A percentile compares a stretch with the other conserved stretches of the same genome.
phyloP scores from a whole-genome alignment of 768 basidiomycete genomes.

The Pseudohyphozyma bogoriensis region DNA sequence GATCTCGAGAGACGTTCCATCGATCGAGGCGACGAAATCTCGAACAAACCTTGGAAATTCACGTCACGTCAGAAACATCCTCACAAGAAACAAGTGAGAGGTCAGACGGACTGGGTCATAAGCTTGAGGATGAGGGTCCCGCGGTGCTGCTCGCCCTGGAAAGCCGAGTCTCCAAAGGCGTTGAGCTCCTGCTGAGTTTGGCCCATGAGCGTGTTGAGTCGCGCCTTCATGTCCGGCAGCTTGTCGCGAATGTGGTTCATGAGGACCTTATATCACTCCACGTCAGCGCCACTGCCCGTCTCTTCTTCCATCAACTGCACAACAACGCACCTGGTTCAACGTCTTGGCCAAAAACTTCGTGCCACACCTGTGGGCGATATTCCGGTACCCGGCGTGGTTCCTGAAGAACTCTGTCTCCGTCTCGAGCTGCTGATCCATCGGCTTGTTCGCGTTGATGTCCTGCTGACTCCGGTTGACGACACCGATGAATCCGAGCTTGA shows the following conservation, averaged over 20 bases:
- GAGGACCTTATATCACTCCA: conserved; percentile 50
- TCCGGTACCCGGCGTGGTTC: conserved; percentile 80
- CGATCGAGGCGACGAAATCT: conserved; percentile 93
- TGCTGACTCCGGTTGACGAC: conserved; percentile 96
- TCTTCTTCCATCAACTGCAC: background rate
- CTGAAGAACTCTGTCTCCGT: conserved; percentile 85
- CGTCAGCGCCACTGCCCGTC: background rate
- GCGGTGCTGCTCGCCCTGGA: conserved; percentile 79
- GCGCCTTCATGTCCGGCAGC: conserved; percentile 97
- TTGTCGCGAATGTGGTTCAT: conserved; percentile 98
- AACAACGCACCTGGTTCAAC: conserved; percentile 65
- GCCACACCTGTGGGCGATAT: conserved; percentile 95
- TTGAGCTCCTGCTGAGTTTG: conserved; percentile 97
- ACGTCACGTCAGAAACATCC: no score
- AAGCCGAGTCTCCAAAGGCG: conserved; percentile 85
- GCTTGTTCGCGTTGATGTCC: conserved; percentile 82
- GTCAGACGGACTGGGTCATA: conserved; percentile 99
- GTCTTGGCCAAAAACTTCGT: conserved; percentile 88
- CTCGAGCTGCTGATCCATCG: conserved; percentile 70
- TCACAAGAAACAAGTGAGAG: no score
- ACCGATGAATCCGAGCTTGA: conserved; percentile 96
- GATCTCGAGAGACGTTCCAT: conserved; percentile 89
- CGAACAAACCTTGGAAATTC: no score
- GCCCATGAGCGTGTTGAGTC: conserved; percentile 92
- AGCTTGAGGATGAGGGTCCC: conserved; percentile 81